Evolutionary conservation across 148 eudicot species (phyloP), one percentile per base, ranked within the genome.

Genomic region (Oxyria digyna): DNA sequence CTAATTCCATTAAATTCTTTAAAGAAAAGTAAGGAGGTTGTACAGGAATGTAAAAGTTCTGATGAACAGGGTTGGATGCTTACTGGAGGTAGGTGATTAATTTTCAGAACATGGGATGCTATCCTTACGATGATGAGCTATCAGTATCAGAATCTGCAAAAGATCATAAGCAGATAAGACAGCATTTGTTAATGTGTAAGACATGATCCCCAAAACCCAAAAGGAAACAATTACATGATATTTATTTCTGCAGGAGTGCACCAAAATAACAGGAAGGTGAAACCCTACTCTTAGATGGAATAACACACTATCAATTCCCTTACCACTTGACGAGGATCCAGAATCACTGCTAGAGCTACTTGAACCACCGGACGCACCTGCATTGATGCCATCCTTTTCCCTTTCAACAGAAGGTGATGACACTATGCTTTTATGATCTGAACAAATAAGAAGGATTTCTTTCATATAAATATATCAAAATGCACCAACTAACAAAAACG

Each of bases 281-380:
- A 63, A 32, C 7, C 7, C 20, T 20, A 20, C 8, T 50, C 24
- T 20, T 2, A 50, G 49, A 43, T 6, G 10, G 26, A 23, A 15
- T 54, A 23, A 31, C 27, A 54, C 15, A 29, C 4, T 63, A 32
- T 32, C 67, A 31, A 52, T 23, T 31, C 67, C 24, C 67, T 31
- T 63, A 63, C 67, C 67, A 33, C 67, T 63, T 63, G 67, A 63
- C 7, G 67, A 63, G 20, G 67, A 33, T 29, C 41, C 42, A 63
- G 67, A 63, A 63, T 63, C 67, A 63, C 67, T 63, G 13, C 67
- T 63, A 63, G 67, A 63, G 67, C 67, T 63, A 63, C 42, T 63
- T 7, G 67, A 59, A 59, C 33, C 33, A 26, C 18, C 18, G 4
- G 65, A 63, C 33, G 2, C 38, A 63, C 67, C 33, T 31, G 20